A percentile compares a stretch with the other conserved stretches of the same genome.
phyloP scores from a whole-genome alignment of 371 early-diverging fungal species.

The Umbelopsis sp. region DNA sequence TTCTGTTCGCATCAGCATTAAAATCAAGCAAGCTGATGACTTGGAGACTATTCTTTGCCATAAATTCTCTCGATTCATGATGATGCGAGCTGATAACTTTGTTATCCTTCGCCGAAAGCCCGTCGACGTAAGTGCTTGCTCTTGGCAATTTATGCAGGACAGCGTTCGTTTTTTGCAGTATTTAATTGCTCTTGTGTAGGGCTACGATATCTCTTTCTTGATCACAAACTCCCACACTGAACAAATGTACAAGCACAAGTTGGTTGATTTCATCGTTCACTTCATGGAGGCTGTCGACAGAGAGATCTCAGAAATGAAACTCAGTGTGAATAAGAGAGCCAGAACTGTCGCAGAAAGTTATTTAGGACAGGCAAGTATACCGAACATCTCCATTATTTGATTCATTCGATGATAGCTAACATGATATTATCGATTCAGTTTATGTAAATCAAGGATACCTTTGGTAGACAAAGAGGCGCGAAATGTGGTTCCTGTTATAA shows the following conservation, averaged over 20 bases:
- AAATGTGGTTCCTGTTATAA: neutral
- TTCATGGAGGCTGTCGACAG: slow-evolving; percentile 99
- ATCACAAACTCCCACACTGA: slow-evolving; percentile 96
- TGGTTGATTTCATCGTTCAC: slow-evolving; percentile 96
- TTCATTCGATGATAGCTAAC: slow-evolving; percentile 4
- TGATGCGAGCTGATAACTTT: slow-evolving; percentile 96
- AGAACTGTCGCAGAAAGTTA: slow-evolving; percentile 92
- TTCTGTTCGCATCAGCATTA: slow-evolving; percentile 92
- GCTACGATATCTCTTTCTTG: slow-evolving; percentile 95
- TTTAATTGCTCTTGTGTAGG: slow-evolving; percentile 47
- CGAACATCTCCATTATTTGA: neutral
- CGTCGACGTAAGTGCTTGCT: slow-evolving; percentile 62
- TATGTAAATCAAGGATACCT: slow-evolving; percentile 15
- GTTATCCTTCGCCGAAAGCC: slow-evolving; percentile 93
- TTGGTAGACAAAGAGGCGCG: slow-evolving; percentile 6
- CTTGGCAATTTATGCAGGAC: neutral
- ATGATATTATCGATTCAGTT: neutral
- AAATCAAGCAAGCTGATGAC: slow-evolving; percentile 98
- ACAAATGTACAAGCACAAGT: slow-evolving; percentile 96
- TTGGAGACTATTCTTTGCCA: slow-evolving; percentile 94
- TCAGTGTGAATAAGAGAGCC: slow-evolving; percentile 93
- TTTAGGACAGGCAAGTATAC: slow-evolving; percentile 54
- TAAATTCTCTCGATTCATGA: slow-evolving; percentile 96
- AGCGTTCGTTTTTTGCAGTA: neutral
- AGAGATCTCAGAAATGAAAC: slow-evolving; percentile 98